phyloP scores from a whole-genome alignment of 139 green algal species.

The Diplosphaera chodatii region DNA sequence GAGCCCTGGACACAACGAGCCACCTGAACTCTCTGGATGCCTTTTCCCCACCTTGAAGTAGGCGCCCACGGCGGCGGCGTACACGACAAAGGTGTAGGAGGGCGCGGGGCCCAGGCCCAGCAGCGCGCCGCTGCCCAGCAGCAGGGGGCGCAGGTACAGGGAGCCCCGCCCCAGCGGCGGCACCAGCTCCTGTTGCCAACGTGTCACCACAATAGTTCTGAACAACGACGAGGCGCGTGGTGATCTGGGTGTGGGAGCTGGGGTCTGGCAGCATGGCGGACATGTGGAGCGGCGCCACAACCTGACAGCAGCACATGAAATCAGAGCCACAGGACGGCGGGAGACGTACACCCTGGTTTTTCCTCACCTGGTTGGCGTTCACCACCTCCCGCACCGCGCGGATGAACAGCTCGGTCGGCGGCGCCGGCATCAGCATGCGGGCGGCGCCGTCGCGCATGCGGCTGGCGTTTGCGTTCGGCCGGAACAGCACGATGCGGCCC shows the following conservation, averaged over 20 bases:
- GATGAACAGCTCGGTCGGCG: constrained; percentile 77
- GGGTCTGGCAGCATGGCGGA: too few species aligned
- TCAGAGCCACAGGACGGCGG: too few species aligned
- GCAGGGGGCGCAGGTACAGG: constrained; percentile 91
- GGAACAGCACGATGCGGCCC: constrained; percentile 86
- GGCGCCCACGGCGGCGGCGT: constrained; percentile 77
- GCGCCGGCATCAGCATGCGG: constrained; percentile 77
- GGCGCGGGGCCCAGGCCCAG: constrained; percentile 89
- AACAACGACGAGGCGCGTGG: too few species aligned
- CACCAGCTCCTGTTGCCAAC: constrained; percentile 36
- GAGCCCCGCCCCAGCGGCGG: constrained; percentile 85
- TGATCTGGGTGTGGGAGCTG: too few species aligned
- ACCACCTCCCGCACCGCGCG: constrained; percentile 63
- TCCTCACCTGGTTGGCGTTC: constrained; percentile 48
- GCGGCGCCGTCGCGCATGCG: constrained; percentile 56
- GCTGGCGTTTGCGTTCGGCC: constrained; percentile 67
- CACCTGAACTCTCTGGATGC: too few species aligned
- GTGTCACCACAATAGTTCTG: too few species aligned
- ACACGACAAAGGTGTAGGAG: constrained; percentile 89
- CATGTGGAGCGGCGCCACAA: too few species aligned
- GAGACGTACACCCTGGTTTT: too few species aligned
- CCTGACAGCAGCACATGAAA: too few species aligned
- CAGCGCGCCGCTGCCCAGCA: constrained; percentile 89
- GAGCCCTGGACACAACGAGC: too few species aligned
- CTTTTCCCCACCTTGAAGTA: constrained; percentile 99